phyloP scores from a whole-genome alignment of 1,139 yeast species.

The Blastobotrys persicus region DNA sequence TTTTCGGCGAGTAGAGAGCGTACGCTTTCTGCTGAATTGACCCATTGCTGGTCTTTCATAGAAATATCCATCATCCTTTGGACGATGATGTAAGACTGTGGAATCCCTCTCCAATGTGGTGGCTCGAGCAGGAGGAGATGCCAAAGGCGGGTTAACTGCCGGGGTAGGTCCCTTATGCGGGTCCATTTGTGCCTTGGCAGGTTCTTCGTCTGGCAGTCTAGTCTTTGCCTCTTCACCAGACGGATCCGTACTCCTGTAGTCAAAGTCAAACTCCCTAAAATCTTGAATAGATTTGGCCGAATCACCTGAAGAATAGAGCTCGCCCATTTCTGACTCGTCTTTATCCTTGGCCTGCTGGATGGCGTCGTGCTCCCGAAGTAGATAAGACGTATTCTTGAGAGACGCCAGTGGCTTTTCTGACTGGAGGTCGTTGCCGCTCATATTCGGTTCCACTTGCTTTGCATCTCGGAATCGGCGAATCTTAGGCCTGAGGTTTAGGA shows the following conservation, averaged over 20 bases:
- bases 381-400: constrained; percentile 1
- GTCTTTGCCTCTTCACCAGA: neutral
- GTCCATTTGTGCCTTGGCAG: neutral
- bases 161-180: neutral
- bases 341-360: neutral
- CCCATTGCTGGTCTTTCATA: neutral
- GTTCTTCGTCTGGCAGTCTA: neutral
- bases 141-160: neutral
- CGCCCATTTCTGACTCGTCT: neutral
- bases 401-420: constrained; percentile 1
- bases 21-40: constrained; percentile 15
- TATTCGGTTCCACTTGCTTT: neutral
- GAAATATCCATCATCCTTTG: neutral
- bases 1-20: constrained; percentile 8
- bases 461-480: constrained; percentile 7
- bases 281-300: constrained; percentile 7
- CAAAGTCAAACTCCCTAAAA: constrained; percentile 23
- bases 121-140: constrained; percentile 2
- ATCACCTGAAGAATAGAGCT: neutral
- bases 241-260: constrained; percentile 14
- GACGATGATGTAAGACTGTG: neutral
- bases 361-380: constrained; percentile 7
- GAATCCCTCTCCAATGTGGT: neutral
- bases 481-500: constrained; percentile 20
- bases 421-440: neutral